Evolutionary conservation across 352 stramenopile species (phyloP), one percentile per base, ranked within the genome.

Genomic region (Pythium phragmiticola): DNA sequence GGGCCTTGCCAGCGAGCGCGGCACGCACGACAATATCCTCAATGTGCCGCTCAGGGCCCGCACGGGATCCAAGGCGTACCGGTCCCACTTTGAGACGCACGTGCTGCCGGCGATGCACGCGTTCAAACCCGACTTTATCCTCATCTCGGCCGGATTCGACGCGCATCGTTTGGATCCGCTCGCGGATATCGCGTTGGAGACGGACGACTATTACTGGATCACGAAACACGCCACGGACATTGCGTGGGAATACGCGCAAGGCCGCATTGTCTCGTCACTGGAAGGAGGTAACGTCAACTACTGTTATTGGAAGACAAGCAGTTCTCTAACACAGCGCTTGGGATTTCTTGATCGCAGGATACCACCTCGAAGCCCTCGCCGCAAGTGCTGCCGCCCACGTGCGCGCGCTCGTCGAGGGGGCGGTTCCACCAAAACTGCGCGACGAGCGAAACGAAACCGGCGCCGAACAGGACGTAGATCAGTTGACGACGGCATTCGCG

Each of bases 81-180:
- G 79, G 16, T 68, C 64, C 7, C 80, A 81, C n/a, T 95, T 84
- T 55, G 61, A 80, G 68, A 16, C 50, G 36, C 55, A 92, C 37
- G 80, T 99, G 13, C 75, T 97, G 49, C 94, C 94, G 6, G 78
- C 78, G 23, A 89, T 98, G 55, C 81, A 89, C 37, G 70, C 76
- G 39, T 98, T 98, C 70, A 70, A 77, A 28, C 95, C 96, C 30
- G 92, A 99, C 66, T 72, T 98, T 9, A 91, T 99, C 41, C 87
- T 99, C 52, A 75, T 99, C 50, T 98, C 88, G 21, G 94, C 95
- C 37, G 96, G 96, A 11, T 99, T 99, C 72, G 96, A 98, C 76
- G 95, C 91, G 6, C 94, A 98, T 65, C 74, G 87, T 47, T 95
- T 97, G 65, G 93, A 98, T 72, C 90, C 90, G 9, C 73, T 98